Evolutionary conservation across 2,329 filamentous ascomycete species (phyloP), one percentile per base, ranked within the genome.

Genomic region (Aspergillus thermomutatus): DNA sequence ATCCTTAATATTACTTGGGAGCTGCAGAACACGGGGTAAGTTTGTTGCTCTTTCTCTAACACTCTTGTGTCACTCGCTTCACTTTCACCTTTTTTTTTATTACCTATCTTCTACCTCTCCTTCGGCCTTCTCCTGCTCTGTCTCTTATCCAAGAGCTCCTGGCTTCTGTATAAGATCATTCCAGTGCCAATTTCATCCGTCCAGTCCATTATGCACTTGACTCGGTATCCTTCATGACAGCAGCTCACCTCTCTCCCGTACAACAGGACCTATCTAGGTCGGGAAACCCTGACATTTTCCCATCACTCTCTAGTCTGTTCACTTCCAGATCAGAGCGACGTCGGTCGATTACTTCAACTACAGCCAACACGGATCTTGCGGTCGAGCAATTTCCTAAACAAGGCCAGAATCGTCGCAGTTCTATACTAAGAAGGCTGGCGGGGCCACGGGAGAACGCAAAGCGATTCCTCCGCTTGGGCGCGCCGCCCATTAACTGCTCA

Each of bases 381-480:
- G 50, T 59, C 34, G 64, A 69, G 53, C 60, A 67, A 54, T 61
- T 66, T 31, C 61, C 70, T 10, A 69, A 70, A 52, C 60, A 64
- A 45, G 54, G 56, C 28, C 55, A 57, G 41, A 60, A 51, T 56
- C 66, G 63, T 41, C 65, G 70, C 50, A 58, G 50, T 50, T 69
- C 69, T 14, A 62, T 75, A 43, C 58, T 74, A 28, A 67, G 59
- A 68, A 79, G 75, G 63, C 72, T 80, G 72, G 75, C 76, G 69
- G 69, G 72, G 55, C 69, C 76, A 70, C 75, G 76, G 59, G 76
- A 79, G 61, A 75, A 76, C 71, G 76, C 75, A 63, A 79, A 79
- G 69, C 72, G 75, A 56, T 69, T 79, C 64, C 70, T 79, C 64
- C 75, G 75, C 66, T 63, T 79, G 58, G 71, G 70, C 49, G 65